Conservation (phyloP, 2,329 filamentous ascomycete species). For the Neonectria punicea region DNA sequence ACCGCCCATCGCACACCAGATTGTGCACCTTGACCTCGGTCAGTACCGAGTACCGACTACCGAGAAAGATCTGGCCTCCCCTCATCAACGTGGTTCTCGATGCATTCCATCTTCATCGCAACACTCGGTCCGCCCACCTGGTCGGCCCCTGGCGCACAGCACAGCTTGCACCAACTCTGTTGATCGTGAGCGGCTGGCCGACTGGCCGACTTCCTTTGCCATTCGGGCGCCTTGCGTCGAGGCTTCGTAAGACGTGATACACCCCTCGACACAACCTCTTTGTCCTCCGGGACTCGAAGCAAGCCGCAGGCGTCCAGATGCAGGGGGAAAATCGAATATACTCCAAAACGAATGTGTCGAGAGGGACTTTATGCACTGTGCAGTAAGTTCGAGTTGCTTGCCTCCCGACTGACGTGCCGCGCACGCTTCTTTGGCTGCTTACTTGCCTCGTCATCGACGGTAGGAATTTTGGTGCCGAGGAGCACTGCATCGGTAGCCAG, state of each 20-base stretch:
- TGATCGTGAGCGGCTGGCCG: neutral
- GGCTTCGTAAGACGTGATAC: neutral
- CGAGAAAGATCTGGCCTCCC: neutral
- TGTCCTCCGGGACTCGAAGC: neutral
- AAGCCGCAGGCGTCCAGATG: neutral
- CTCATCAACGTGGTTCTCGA: neutral
- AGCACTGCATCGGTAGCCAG: neutral
- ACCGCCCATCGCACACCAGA: neutral
- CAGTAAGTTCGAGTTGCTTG: neutral
- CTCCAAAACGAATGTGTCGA: neutral
- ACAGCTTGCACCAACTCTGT: neutral
- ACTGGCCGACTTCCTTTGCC: neutral
- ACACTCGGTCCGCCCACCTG: neutral
- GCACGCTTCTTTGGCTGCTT: neutral
- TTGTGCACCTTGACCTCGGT: neutral
- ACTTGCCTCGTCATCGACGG: neutral
- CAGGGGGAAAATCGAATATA: neutral
- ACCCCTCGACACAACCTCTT: neutral
- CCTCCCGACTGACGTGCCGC: neutral
- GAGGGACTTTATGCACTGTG: too few relatives aligned
- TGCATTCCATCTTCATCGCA: neutral
- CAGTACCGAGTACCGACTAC: neutral
- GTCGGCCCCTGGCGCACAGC: neutral
- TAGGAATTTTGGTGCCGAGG: neutral
- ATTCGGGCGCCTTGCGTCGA: neutral